Evolutionary conservation across 495 filamentous ascomycete species (phyloP), one percentile per base, ranked within the genome.

Genomic region (Neurospora sp.): DNA sequence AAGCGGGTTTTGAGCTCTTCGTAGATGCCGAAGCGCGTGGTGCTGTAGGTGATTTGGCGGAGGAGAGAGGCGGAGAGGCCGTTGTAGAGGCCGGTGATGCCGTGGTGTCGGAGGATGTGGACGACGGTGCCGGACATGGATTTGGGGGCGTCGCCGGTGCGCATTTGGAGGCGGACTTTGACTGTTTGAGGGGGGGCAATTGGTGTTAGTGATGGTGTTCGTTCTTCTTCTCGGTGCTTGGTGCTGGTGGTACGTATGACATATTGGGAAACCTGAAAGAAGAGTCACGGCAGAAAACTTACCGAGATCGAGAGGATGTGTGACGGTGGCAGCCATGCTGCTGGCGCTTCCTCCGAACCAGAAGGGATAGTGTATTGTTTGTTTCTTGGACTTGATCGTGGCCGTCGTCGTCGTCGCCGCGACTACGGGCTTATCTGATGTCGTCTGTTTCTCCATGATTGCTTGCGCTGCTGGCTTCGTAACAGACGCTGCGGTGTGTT

Each of bases 311-410:
- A 98, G 85, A 38, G 94, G 94, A 85, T 98, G 94, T 40, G 94
- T 98, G 31, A 96, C 90, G 75, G 89, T 90, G 12, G 94, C 94
- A 42, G 94, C 94, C 84, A 96, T 91, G 81, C 92, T 95, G 75
- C 92, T 94, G 23, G 94, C 93, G 78, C 92, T 95, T 31, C 94
- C 94, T 46, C 94, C 94, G 82, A 98, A 97, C 94, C 94, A 97
- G 84, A 97, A 96, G 39, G 92, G 92, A 81, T 93, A 93, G 74
- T 87, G 86, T 48, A 91, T 84, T 8, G 77, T 73, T 74, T 83
- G 79, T 71, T 85, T 86, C 40, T 89, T 84, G 2, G 72, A 71
- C 72, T 82, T 77, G 69, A 73, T 74, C 71, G 77, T 80, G 37
- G 62, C 37, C 72, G 69, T 48, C 59, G 73, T 39, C 72, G 69